phyloP scores from a whole-genome alignment of 2,329 filamentous ascomycete species.

The Penicillium sp. region DNA sequence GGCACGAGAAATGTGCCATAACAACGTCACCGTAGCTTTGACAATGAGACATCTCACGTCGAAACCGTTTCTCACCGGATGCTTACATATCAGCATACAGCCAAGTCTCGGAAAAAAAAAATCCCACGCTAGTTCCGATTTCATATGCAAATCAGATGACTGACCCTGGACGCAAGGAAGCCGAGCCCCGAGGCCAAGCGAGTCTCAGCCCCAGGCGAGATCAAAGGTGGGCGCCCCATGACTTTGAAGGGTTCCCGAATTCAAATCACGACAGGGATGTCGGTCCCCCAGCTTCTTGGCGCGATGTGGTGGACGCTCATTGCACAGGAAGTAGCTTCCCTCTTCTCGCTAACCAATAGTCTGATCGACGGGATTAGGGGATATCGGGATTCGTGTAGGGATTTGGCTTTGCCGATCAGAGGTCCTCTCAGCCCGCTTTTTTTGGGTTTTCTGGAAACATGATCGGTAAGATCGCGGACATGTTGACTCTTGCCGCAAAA shows the following conservation, averaged over 20 bases:
- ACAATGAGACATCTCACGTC: neutral
- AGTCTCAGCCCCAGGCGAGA: neutral
- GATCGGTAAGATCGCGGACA: slow-evolving; percentile 4
- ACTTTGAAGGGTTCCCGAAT: neutral
- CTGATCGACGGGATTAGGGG: neutral
- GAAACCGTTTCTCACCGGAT: neutral
- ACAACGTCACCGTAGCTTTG: neutral
- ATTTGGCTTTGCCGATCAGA: neutral
- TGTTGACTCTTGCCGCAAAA: slow-evolving; percentile 8
- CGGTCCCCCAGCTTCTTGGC: neutral
- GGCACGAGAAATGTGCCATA: neutral
- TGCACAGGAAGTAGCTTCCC: neutral
- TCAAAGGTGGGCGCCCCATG: neutral
- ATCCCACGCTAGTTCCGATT: neutral
- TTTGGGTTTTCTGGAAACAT: neutral
- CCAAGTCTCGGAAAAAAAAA: neutral
- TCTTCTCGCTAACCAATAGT: neutral
- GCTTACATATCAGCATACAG: neutral
- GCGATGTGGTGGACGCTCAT: neutral
- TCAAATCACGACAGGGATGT: neutral
- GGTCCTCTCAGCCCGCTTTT: neutral
- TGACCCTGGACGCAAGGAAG: slow-evolving; percentile 4
- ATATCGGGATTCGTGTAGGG: neutral
- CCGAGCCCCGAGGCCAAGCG: slow-evolving; percentile 1
- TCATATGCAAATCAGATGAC: slow-evolving; percentile 14